Evolutionary conservation across 225 moss, liverwort and hornwort species (phyloP).

Genomic region (Thuidium tamariscinum): DNA sequence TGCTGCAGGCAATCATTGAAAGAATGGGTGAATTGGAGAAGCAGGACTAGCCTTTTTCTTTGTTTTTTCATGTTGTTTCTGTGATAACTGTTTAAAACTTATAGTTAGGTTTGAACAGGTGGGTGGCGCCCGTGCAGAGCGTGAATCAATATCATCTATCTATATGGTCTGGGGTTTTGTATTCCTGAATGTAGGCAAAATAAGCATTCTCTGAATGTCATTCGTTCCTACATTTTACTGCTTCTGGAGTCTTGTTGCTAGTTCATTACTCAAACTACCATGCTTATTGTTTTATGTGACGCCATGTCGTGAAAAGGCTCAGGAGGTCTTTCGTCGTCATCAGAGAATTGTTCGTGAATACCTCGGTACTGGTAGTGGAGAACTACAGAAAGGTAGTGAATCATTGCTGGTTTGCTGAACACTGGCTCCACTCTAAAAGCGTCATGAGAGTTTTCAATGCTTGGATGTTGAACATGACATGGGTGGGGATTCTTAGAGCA

Average conservation of each 20-base stretch:
- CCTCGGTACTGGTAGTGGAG: background rate
- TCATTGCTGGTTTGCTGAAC: background rate
- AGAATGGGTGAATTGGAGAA: slow-evolving; percentile 89
- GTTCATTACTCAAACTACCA: background rate
- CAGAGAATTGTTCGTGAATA: background rate
- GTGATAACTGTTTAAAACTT: background rate
- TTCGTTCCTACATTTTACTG: background rate
- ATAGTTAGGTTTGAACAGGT: background rate
- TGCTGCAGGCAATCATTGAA: slow-evolving; percentile 93
- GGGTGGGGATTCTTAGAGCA: background rate
- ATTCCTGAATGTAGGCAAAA: background rate
- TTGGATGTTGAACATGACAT: background rate
- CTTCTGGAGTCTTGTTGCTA: background rate
- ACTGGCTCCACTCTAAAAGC: too few species aligned
- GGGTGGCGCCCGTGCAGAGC: background rate
- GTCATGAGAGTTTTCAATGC: background rate
- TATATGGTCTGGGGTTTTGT: background rate
- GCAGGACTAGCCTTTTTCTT: background rate
- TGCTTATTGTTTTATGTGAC: background rate
- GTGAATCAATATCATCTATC: background rate
- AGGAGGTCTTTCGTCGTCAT: background rate
- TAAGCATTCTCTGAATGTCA: background rate
- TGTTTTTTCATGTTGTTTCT: background rate
- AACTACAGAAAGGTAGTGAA: background rate
- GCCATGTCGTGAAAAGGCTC: too few species aligned